Base-by-base conservation (phyloP, 1,284 basidiomycete species). In the Ceratobasidium theobromae region DNA sequence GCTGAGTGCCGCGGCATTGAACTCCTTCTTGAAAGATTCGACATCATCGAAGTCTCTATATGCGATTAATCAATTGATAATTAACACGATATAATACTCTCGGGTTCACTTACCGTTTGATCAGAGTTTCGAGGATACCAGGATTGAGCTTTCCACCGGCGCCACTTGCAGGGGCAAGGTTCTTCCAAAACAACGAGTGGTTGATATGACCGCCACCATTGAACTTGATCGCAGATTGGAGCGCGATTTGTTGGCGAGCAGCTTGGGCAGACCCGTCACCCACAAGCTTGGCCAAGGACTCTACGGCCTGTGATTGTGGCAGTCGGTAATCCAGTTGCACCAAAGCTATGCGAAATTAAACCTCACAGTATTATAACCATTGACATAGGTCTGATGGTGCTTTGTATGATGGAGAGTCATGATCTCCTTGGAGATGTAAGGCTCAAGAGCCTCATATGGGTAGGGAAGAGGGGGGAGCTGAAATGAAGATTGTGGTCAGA, bases 181-280 rank as follows among this genome's bases (percentile, higher is more conserved):
- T 95, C 81, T 88, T 89, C 94, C 93, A 95, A 83, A 96, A 96
- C 70, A 96, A 84, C 30, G 91, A 87, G 82, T 95, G 93, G 81
- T 93, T 94, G 79, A 92, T 89, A 77, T 92, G 90, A 4, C 88
- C 87, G 75, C 85, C 86, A 66, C 86, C 84, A 75, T 87, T 86
- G 79, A 86, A 86, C 77, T 86, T 88, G 76, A 91, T 79, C 41
- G 87, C 88, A 32, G 82, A 79, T 76, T 89, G 85, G 62, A 87
- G 85, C 60, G 85, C 85, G 74, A 95, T 95, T 74, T 85, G 85
- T 75, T 93, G 84, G 52, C 84, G 80, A 4, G 78, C 68, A 0
- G 86, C 78, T 71, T 86, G 86, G 67, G 84, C 79, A 73, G 88
- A 89, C 35, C 83, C 80, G 68, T 84, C 80, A 23, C 48, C 23